phyloP scores from a whole-genome alignment of 2,329 filamentous ascomycete species.

The Leptodontidium sp. region DNA sequence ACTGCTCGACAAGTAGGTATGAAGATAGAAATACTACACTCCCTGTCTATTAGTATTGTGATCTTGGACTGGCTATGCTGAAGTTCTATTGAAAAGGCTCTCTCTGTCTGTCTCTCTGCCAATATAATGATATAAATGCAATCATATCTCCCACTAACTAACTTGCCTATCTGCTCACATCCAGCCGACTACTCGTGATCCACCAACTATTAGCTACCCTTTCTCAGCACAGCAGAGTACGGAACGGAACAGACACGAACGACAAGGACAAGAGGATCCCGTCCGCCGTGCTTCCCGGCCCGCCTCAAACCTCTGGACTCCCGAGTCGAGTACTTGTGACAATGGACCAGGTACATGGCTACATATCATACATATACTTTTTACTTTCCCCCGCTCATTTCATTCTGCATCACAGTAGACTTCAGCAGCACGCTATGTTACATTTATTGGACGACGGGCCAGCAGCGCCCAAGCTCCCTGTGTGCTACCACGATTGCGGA shows the following conservation, averaged over 20 bases:
- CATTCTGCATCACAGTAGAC: background rate
- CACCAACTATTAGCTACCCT: no score
- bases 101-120: no score
- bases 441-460: slow-evolving; percentile 3
- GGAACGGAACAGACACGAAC: background rate
- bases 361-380: background rate
- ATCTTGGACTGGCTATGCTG: no score
- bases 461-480: background rate
- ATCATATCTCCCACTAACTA: no score
- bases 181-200: no score
- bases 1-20: no score
- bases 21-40: no score
- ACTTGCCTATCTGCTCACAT: no score
- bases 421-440: background rate
- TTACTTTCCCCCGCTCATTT: background rate
- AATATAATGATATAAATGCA: no score
- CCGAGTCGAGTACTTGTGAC: background rate
- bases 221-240: no score
- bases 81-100: no score
- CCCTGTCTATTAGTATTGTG: no score
- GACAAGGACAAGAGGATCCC: background rate
- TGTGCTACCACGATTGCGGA: slow-evolving; percentile 10
- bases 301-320: background rate
- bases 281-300: background rate
- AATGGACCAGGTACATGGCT: background rate